A percentile compares a stretch with the other conserved stretches of the same genome.
Conservation (phyloP, 345 rosid genomes). For the Salix purpurea region DNA sequence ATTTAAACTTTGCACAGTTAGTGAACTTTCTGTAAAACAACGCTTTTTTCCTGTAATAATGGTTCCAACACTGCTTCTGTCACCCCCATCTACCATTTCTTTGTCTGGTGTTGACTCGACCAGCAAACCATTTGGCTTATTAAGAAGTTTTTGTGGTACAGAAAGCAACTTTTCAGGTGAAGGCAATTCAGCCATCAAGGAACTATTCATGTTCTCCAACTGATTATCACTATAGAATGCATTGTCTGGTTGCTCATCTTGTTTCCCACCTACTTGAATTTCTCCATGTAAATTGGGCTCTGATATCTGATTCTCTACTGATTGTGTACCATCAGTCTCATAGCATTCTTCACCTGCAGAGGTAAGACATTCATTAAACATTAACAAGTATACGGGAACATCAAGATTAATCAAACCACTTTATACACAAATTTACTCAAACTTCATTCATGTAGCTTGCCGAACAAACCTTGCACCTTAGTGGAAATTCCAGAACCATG, state of each 20-base stretch:
- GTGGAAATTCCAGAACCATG: conserved; percentile 23
- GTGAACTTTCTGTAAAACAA: conserved; percentile 65
- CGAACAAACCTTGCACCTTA: conserved; percentile 48
- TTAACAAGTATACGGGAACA: background rate
- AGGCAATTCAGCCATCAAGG: conserved; percentile 44
- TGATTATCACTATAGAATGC: conserved; percentile 33
- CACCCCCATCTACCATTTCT: conserved; percentile 38
- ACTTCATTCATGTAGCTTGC: conserved; percentile 11
- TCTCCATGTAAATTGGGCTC: conserved; percentile 40
- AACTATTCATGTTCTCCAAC: conserved; percentile 31
- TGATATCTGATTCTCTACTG: conserved; percentile 39
- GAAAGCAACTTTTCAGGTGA: conserved; percentile 79
- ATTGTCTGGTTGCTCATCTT: conserved; percentile 35
- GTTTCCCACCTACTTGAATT: conserved; percentile 24
- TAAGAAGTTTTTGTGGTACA: conserved; percentile 41
- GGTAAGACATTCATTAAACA: background rate
- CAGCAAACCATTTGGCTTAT: conserved; percentile 42
- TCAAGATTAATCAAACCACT: background rate
- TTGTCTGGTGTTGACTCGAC: conserved; percentile 60
- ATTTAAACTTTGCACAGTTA: conserved; percentile 58
- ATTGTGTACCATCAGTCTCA: conserved; percentile 17
- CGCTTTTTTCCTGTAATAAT: conserved; percentile 69
- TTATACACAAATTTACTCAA: conserved; percentile 1
- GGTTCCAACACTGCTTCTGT: conserved; percentile 37
- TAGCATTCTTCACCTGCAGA: conserved; percentile 35